Evolutionary conservation across 768 basidiomycete species (phyloP).

Genomic region (Galerina sulciceps): DNA sequence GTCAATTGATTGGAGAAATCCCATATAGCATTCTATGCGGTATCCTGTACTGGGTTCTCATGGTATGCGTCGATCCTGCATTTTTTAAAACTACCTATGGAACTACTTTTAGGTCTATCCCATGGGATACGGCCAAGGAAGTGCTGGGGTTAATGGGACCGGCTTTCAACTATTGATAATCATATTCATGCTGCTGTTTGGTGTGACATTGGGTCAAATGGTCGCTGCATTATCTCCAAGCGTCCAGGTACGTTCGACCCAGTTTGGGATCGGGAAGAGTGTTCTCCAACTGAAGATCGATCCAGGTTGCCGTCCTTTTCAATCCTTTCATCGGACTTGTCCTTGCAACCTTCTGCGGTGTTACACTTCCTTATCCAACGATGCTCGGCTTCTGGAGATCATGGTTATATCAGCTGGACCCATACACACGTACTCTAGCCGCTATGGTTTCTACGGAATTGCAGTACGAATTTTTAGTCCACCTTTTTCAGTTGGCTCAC

Average conservation of each 20-base stretch:
- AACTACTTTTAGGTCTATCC: conserved; percentile 51
- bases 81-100: neutral
- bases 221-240: conserved; percentile 79
- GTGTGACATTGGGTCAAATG: conserved; percentile 74
- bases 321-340: conserved; percentile 76
- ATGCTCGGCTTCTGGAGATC: conserved; percentile 70
- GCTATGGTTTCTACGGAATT: conserved; percentile 82
- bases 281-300: conserved; percentile 13
- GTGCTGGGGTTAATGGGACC: conserved; percentile 61
- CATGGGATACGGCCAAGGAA: conserved; percentile 68
- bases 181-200: conserved; percentile 67
- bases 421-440: conserved; percentile 71
- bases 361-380: conserved; percentile 71
- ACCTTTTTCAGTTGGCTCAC: conserved; percentile 12
- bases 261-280: conserved; percentile 23
- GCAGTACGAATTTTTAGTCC: conserved; percentile 45
- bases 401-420: conserved; percentile 79
- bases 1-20: conserved; percentile 81
- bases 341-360: conserved; percentile 79
- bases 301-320: conserved; percentile 71
- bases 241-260: conserved; percentile 48
- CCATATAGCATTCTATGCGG: conserved; percentile 77
- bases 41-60: conserved; percentile 74
- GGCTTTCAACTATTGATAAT: conserved; percentile 75
- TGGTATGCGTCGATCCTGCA: conserved; percentile 44